phyloP scores from a whole-genome alignment of 768 basidiomycete species.

The Termitomyces eurrhizus region DNA sequence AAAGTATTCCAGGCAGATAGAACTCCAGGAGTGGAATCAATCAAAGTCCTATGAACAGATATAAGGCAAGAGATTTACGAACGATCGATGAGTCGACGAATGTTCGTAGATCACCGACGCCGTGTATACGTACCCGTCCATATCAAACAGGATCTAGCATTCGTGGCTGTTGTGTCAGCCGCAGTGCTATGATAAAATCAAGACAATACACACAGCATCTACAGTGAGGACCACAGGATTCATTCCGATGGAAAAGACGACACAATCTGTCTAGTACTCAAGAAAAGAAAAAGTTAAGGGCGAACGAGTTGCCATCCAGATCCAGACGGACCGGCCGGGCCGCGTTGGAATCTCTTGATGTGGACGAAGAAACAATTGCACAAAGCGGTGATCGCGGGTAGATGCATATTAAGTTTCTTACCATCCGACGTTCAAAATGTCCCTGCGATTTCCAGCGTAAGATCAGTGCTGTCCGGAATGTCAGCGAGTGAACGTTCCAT shows the following conservation, averaged over 20 bases:
- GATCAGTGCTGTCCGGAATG: too few relatives aligned
- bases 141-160: conserved; percentile 59
- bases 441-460: too few relatives aligned
- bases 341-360: too few relatives aligned
- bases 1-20: conserved; percentile 73
- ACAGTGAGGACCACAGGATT: conserved; percentile 32
- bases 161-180: conserved; percentile 2
- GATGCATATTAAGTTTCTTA: too few relatives aligned
- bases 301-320: background rate
- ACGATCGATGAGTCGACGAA: background rate
- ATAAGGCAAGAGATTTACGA: background rate
- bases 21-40: conserved; percentile 86
- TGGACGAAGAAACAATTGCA: too few relatives aligned
- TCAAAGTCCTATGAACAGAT: conserved; percentile 48
- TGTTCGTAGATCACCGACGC: background rate
- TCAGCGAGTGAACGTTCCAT: too few relatives aligned
- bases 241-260: conserved; percentile 24
- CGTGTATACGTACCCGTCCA: conserved; percentile 52
- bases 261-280: background rate
- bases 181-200: background rate
- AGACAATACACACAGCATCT: conserved; percentile 44
- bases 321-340: background rate
- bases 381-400: too few relatives aligned
- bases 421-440: background rate
- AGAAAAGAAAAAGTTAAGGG: background rate